phyloP scores from a whole-genome alignment of 805 yeast species.

The Kodamaea hsintzibuensis region DNA sequence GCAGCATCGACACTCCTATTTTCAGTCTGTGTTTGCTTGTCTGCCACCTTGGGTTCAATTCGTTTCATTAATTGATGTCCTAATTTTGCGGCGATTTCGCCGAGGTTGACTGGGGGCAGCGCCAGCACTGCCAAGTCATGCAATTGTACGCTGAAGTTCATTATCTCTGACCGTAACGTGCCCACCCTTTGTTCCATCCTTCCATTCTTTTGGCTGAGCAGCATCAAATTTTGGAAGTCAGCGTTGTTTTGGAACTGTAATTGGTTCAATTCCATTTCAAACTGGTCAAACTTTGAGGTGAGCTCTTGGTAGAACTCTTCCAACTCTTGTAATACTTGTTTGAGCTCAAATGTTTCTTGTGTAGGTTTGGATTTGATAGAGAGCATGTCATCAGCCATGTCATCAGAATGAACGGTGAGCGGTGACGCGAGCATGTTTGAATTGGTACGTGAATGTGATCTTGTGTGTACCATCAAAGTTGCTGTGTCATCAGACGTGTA shows the following conservation, averaged over 20 bases:
- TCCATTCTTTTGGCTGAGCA: constrained; percentile 8
- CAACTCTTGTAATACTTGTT: constrained; percentile 13
- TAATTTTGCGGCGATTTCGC: neutral
- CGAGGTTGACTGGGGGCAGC: constrained; percentile 2
- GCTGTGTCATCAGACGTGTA: constrained; percentile 21
- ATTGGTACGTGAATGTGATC: constrained; percentile 1
- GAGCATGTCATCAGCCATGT: constrained; percentile 1
- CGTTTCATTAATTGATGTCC: neutral
- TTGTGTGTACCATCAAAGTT: constrained; percentile 20
- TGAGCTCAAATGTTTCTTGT: constrained; percentile 10
- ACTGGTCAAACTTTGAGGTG: constrained; percentile 10
- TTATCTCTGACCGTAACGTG: constrained; percentile 11
- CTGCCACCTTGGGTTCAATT: neutral
- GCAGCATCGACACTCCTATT: neutral
- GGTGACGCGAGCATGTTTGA: constrained; percentile 2
- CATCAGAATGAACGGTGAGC: neutral
- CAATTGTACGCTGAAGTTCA: constrained; percentile 10
- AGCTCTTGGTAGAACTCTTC: constrained; percentile 11
- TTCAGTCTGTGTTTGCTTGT: neutral
- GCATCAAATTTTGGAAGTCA: constrained; percentile 11
- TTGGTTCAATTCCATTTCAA: constrained; percentile 10
- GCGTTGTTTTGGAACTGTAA: constrained; percentile 11
- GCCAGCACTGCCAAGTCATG: constrained; percentile 10
- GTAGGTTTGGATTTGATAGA: neutral
- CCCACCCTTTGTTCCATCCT: constrained; percentile 8